Percentiles rank a stretch among this genome's conserved stretches.
These are phyloP conservation scores for Alliaria petiolata DNA, from an alignment of 345 rosid genomes.

Conservation along the genomic window DNA sequence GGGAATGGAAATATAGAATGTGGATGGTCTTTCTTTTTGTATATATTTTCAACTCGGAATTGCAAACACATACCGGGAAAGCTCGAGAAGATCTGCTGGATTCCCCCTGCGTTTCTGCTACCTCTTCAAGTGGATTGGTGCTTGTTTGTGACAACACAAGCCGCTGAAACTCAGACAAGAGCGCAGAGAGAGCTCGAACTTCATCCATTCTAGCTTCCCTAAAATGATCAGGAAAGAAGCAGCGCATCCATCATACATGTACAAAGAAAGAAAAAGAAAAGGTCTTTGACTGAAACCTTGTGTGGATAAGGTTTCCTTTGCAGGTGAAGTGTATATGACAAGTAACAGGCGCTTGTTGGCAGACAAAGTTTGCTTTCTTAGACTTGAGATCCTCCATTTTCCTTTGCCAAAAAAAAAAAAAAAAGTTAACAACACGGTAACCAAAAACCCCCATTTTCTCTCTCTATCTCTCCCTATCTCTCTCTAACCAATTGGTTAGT, in stretches of 20 bases:
- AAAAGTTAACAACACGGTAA: background rate
- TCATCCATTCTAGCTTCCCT: conserved; percentile 43
- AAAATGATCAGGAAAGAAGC: conserved; percentile 7
- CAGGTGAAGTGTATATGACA: conserved; percentile 75
- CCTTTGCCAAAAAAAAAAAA: too few relatives aligned
- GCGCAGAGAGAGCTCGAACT: conserved; percentile 31
- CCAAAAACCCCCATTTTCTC: too few relatives aligned
- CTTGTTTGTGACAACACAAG: conserved; percentile 22
- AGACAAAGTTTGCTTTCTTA: conserved; percentile 60
- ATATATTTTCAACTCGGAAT: background rate
- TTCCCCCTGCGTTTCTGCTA: too few relatives aligned
- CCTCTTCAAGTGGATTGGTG: background rate
- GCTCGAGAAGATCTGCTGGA: conserved; percentile 49
- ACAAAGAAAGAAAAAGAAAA: background rate
- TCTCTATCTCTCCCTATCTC: too few relatives aligned
- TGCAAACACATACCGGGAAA: conserved; percentile 46
- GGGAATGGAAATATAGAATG: background rate
- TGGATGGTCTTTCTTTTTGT: background rate
- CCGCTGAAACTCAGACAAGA: conserved; percentile 38
- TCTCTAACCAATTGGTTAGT: background rate
- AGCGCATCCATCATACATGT: conserved; percentile 4
- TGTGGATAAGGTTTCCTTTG: conserved; percentile 50
- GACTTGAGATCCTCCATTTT: conserved; percentile 57
- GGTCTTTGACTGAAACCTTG: conserved; percentile 42
- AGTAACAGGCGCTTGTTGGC: conserved; percentile 48